A percentile compares a stretch with the other conserved stretches of the same genome.
phyloP scores from a whole-genome alignment of 352 stramenopile genomes.

The Globisporangium cederbergense region DNA sequence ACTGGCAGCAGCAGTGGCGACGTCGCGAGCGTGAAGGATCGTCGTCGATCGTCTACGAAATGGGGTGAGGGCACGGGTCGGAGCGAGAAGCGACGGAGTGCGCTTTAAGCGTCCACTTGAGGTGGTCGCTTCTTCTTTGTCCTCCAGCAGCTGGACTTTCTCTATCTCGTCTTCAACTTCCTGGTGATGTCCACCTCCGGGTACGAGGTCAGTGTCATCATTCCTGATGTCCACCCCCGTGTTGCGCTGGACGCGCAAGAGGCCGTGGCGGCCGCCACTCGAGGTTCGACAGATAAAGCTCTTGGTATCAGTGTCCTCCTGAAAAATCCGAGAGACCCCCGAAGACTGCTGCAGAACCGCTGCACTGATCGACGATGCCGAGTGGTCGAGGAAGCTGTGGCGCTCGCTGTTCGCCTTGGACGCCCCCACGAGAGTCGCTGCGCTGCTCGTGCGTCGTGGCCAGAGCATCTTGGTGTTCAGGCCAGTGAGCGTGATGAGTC shows the following conservation, averaged over 20 bases:
- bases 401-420: conserved; percentile 9
- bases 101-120: not conserved
- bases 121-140: not conserved
- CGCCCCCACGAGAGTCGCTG: conserved; percentile 1
- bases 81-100: not conserved
- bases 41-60: conserved; percentile 14
- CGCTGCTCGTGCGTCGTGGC: conserved; percentile 3
- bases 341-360: not conserved
- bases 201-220: not conserved
- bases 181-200: not conserved
- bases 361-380: not conserved
- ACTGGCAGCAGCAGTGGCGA: not conserved
- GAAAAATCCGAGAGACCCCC: not conserved
- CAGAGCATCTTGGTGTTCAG: conserved; percentile 15
- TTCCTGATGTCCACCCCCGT: conserved; percentile 7
- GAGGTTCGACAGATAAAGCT: conserved; percentile 28
- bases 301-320: conserved; percentile 17
- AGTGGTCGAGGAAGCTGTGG: conserved; percentile 12
- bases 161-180: conserved; percentile 3
- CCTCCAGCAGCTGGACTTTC: conserved; percentile 9
- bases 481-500: conserved; percentile 18
- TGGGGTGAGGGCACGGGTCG: conserved; percentile 5
- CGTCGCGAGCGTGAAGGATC: not conserved
- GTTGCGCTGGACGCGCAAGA: conserved; percentile 27
- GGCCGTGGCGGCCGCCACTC: conserved; percentile 17